These are phyloP conservation scores for Ramichloridium luteum DNA, from an alignment of 2,329 filamentous ascomycete species.

Conservation along the genomic window DNA sequence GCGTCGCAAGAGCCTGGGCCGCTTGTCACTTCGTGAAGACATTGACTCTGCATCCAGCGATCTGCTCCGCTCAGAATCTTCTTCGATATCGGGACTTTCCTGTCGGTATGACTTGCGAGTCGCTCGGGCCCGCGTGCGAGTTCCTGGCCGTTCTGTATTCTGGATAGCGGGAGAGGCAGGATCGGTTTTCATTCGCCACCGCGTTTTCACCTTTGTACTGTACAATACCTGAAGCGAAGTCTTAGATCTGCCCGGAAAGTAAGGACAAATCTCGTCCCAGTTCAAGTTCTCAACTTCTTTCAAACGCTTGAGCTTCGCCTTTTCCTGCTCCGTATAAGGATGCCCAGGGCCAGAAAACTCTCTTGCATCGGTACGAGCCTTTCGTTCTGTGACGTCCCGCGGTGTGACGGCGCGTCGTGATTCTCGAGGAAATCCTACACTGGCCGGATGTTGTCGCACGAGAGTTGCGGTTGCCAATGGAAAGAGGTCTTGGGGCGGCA, in stretches of 20 bases:
- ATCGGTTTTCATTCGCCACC: background rate
- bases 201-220: constrained; percentile 8
- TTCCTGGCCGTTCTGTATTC: too few species aligned
- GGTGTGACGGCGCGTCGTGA: background rate
- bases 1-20: background rate
- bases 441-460: constrained; percentile 2
- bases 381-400: too few species aligned
- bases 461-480: background rate
- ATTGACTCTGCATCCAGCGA: background rate
- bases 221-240: constrained; percentile 20
- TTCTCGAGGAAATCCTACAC: constrained; percentile 1
- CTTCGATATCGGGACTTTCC: constrained; percentile 3
- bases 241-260: constrained; percentile 24
- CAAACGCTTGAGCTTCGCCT: constrained; percentile 27
- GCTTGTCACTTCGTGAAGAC: background rate
- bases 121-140: too few species aligned
- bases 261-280: constrained; percentile 27
- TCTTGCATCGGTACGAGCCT: too few species aligned
- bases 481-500: background rate
- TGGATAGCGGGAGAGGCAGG: background rate
- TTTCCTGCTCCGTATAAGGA: constrained; percentile 20
- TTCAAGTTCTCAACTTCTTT: constrained; percentile 28
- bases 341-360: constrained; percentile 3
- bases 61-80: too few species aligned
- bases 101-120: constrained; percentile 1